These are phyloP conservation scores for Thielaviopsis musarum DNA, from an alignment of 2,329 filamentous ascomycete genomes.

Conservation along the genomic window DNA sequence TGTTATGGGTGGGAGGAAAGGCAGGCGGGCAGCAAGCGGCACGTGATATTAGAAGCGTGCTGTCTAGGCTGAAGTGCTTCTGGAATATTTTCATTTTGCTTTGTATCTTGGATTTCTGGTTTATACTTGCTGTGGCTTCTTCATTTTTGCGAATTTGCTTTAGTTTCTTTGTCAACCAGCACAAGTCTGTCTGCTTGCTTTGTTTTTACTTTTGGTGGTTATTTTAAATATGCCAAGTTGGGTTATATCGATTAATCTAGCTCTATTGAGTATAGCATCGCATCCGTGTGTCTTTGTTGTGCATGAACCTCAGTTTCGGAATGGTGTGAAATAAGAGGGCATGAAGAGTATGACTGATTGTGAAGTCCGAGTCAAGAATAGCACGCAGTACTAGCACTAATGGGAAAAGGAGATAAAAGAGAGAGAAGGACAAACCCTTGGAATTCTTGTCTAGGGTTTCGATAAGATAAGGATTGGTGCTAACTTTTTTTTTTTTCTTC, in stretches of 20 bases:
- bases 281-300: too few species aligned
- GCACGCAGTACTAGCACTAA: neutral
- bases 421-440: neutral
- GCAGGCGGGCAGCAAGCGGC: too few species aligned
- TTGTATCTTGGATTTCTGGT: neutral
- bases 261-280: too few species aligned
- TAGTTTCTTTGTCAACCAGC: too few species aligned
- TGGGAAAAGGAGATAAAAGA: too few species aligned
- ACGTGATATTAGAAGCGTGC: too few species aligned
- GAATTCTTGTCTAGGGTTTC: neutral
- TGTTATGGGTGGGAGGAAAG: too few species aligned
- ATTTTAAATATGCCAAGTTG: neutral
- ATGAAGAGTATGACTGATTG: neutral
- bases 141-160: neutral
- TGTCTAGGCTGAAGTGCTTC: too few species aligned
- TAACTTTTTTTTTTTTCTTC: slow-evolving; percentile 2
- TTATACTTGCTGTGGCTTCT: neutral
- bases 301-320: too few species aligned
- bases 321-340: neutral
- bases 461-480: slow-evolving; percentile 5
- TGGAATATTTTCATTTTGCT: too few species aligned
- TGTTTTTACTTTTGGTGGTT: neutral
- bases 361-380: neutral
- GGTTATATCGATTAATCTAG: neutral
- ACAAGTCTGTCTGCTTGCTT: neutral